phyloP scores from a whole-genome alignment of 169 alveolate genomes.

The Cystoisospora suis region DNA sequence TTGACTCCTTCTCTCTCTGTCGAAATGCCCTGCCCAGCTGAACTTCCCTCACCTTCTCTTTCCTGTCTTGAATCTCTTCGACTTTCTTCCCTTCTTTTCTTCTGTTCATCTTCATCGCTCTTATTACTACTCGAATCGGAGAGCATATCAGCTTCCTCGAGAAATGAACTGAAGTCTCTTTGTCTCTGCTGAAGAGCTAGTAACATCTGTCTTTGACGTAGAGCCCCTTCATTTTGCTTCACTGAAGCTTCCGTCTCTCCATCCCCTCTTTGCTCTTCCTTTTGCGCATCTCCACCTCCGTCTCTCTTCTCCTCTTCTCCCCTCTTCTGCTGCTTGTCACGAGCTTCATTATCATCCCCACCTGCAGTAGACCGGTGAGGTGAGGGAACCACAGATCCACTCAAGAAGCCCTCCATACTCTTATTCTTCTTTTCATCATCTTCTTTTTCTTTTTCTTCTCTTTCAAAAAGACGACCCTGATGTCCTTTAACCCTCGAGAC shows the following conservation, averaged over 20 bases:
- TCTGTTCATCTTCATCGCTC: neutral
- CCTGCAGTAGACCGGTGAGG: too few relatives aligned
- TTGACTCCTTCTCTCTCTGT: neutral
- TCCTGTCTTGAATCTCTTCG: too few relatives aligned
- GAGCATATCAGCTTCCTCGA: slow-evolving; percentile 15
- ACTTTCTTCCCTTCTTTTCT: too few relatives aligned
- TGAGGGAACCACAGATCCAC: too few relatives aligned
- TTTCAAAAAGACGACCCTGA: too few relatives aligned
- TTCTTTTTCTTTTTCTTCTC: too few relatives aligned
- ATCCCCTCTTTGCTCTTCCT: neutral
- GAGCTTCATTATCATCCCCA: too few relatives aligned
- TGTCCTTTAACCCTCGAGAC: neutral
- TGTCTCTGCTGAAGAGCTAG: slow-evolving; percentile 24
- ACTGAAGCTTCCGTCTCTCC: too few relatives aligned
- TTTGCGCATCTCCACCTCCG: neutral
- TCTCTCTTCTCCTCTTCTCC: neutral
- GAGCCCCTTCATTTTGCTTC: slow-evolving; percentile 15
- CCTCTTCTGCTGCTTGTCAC: too few relatives aligned
- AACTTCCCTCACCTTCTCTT: neutral
- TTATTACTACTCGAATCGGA: too few relatives aligned
- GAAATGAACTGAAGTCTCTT: neutral
- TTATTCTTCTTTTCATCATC: too few relatives aligned
- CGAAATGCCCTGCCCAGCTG: neutral
- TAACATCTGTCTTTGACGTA: slow-evolving; percentile 1
- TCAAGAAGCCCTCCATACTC: too few relatives aligned